A percentile compares a stretch with the other conserved stretches of the same genome.
These are phyloP conservation scores for Geotrichum bryndzae DNA, from an alignment of 1,139 yeast genomes.

Conservation along the genomic window DNA sequence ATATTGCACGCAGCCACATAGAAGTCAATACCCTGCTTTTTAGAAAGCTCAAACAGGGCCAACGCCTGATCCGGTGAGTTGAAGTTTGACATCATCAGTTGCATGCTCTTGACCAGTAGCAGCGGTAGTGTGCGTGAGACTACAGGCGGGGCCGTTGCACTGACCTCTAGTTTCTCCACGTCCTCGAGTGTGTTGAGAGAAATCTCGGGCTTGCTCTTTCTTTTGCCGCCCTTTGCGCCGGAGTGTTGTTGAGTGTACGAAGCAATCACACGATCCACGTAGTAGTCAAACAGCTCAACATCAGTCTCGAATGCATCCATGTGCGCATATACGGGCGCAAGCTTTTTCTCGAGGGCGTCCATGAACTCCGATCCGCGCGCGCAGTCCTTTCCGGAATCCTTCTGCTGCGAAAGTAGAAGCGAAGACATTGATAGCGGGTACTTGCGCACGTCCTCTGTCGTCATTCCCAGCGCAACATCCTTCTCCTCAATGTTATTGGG, in stretches of 20 bases:
- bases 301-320: slow-evolving; percentile 29
- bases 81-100: slow-evolving; percentile 31
- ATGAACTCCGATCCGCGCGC: slow-evolving; percentile 10
- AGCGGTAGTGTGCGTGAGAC: slow-evolving; percentile 23
- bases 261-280: slow-evolving; percentile 1
- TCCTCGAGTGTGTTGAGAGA: slow-evolving; percentile 15
- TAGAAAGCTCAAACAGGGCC: slow-evolving; percentile 38
- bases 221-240: background rate
- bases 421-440: slow-evolving; percentile 23
- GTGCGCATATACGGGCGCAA: slow-evolving; percentile 25
- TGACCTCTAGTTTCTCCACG: slow-evolving; percentile 18
- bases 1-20: slow-evolving; percentile 40
- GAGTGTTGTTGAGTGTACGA: background rate
- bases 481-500: slow-evolving; percentile 1
- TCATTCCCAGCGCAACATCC: slow-evolving; percentile 22
- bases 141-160: slow-evolving; percentile 14
- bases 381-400: background rate
- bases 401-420: slow-evolving; percentile 16
- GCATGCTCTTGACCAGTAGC: slow-evolving; percentile 21
- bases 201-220: background rate
- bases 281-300: slow-evolving; percentile 28
- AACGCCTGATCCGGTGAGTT: slow-evolving; percentile 38
- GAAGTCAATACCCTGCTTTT: slow-evolving; percentile 34
- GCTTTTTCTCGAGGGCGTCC: slow-evolving; percentile 15
- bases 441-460: slow-evolving; percentile 23